Base-by-base conservation (phyloP, 208 protist genomes). In the Leishmania amazonensis region DNA sequence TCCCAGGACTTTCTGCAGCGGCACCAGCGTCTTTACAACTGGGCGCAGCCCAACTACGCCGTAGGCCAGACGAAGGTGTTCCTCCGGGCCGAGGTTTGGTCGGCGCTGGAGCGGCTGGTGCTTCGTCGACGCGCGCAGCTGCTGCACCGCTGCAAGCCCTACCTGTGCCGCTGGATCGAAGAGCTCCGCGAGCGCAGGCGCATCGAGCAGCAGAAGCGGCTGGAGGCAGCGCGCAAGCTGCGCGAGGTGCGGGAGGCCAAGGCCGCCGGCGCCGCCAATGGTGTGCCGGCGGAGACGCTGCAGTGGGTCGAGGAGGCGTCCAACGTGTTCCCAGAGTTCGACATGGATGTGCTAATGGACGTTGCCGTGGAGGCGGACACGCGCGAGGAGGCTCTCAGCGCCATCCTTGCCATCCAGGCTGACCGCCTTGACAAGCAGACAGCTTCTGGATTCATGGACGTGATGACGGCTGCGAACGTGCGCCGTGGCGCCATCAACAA, bases 31-130 rank as follows among this genome's bases (percentile, higher is more conserved):
- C 68, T 97, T 17, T 96, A 95, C 81, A 31, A 60, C 31, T 96
- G 90, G 91, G 45, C 76, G 21, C 84, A 71, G 60, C 95, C 92
- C 1, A 93, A 96, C 88, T 97, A 90, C 77, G 95, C 90, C 6
- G 85, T 97, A 35, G 95, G 95, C 45, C 90, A 91, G 86, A 97
- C 90, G 31, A 97, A 98, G 84, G 95, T 98, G 21, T 98, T 98
- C 85, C 78, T 96, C 6, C 90, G 90, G n/a, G 91, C 91, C 3
- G 90, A 97, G 79, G 91, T 97, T 79, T 96, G 91, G 91, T 92
- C 92, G 31, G 88, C 86, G 42, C 89, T 98, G 9, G 93, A 98
- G 86, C 91, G 91, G 28, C 83, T 95, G 47, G 83, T 93, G 75
- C 85, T 96, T 70, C 92, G 91, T 72, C 93, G 94, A 65, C 88